These are phyloP conservation scores for Fraxinus americana DNA, from an alignment of 257 asterid species.

Conservation along the genomic window DNA sequence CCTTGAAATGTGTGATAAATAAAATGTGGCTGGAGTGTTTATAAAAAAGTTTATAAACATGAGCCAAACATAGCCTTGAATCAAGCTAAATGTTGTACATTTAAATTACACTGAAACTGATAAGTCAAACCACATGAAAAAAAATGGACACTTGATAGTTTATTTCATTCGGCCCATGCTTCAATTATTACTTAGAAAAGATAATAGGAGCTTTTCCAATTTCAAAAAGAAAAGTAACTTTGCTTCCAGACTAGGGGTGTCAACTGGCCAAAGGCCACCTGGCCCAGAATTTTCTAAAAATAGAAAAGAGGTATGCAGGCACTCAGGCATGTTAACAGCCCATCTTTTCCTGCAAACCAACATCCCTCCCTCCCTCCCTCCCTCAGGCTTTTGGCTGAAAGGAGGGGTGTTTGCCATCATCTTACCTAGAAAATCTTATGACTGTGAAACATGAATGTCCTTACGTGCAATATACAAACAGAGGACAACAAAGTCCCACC, in stretches of 20 bases:
- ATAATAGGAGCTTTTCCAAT: not conserved
- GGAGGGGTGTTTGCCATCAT: not conserved
- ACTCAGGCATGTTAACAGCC: not conserved
- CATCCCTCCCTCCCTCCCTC: not conserved
- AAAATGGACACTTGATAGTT: not conserved
- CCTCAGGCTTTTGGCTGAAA: not conserved
- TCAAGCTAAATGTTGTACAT: not conserved
- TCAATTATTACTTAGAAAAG: not conserved
- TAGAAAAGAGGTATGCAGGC: not conserved
- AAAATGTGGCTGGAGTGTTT: too few species aligned
- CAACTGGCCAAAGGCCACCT: not conserved
- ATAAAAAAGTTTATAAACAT: too few species aligned
- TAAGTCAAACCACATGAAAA: not conserved
- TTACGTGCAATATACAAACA: not conserved
- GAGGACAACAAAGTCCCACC: conserved; percentile 38
- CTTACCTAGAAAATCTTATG: not conserved
- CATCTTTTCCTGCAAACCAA: not conserved
- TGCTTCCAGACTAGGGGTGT: not conserved
- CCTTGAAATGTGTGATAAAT: not conserved
- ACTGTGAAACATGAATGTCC: not conserved
- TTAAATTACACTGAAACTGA: too few species aligned
- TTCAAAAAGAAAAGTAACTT: not conserved
- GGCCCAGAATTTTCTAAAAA: not conserved
- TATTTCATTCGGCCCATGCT: not conserved
- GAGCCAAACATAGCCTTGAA: not conserved